These are phyloP conservation scores for Thelonectria olida DNA, from an alignment of 2,329 filamentous ascomycete genomes.

Conservation along the genomic window DNA sequence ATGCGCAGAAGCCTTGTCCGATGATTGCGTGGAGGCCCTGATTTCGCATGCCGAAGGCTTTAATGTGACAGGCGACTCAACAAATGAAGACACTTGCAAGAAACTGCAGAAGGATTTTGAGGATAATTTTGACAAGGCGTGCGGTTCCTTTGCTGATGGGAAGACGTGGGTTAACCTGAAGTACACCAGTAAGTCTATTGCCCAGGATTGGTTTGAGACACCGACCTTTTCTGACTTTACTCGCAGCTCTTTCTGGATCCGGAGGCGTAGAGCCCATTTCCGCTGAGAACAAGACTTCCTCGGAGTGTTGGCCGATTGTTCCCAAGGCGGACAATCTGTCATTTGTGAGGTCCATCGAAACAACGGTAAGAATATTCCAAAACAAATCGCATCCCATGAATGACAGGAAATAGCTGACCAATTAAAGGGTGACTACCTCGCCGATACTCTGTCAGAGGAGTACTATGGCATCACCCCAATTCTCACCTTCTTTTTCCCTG, in stretches of 20 bases:
- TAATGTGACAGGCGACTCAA: not conserved
- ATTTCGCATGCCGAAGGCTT: slow-evolving; percentile 4
- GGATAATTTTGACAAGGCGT: slow-evolving; percentile 16
- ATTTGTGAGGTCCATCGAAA: slow-evolving; percentile 6
- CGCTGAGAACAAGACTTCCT: slow-evolving; percentile 18
- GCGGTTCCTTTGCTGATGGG: not conserved
- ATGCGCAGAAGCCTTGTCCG: slow-evolving; percentile 21
- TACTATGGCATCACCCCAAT: slow-evolving; percentile 6
- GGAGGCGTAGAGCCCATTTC: not conserved
- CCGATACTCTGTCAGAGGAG: not conserved
- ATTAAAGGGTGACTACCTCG: not conserved
- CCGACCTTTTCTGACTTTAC: not conserved
- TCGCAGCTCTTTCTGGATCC: slow-evolving; percentile 15
- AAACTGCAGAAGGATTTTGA: slow-evolving; percentile 7
- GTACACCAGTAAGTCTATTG: not conserved
- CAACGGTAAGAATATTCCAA: not conserved
- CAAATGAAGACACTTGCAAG: slow-evolving; percentile 1
- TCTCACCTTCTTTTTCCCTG: slow-evolving; percentile 24
- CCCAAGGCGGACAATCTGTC: slow-evolving; percentile 15
- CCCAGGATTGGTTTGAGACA: not conserved
- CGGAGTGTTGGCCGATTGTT: slow-evolving; percentile 23
- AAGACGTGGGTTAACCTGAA: slow-evolving; percentile 13
- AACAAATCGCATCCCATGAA: not conserved
- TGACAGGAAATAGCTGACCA: not conserved
- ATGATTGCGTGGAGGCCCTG: slow-evolving; percentile 14